Conservation (phyloP, 108 stramenopile species). For the Cylindrotheca fusiformis region DNA sequence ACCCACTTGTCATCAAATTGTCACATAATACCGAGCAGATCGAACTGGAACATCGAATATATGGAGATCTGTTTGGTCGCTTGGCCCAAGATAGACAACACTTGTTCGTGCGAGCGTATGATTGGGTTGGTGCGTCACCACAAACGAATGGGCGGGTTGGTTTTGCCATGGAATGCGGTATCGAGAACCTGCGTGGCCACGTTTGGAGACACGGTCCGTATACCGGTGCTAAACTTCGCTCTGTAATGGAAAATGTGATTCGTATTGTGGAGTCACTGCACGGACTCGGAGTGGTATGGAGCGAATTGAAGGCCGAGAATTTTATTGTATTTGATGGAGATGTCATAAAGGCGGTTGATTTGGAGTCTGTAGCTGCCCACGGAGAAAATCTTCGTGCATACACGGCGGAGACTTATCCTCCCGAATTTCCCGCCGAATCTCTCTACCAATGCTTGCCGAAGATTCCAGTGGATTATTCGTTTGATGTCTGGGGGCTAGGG, state of each 20-base stretch:
- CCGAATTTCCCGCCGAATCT: constrained; percentile 39
- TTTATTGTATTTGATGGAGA: constrained; percentile 25
- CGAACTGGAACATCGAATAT: constrained; percentile 4
- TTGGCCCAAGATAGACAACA: not conserved
- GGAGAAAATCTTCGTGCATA: constrained; percentile 54
- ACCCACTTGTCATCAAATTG: constrained; percentile 4
- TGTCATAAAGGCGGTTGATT: constrained; percentile 22
- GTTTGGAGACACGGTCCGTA: constrained; percentile 6
- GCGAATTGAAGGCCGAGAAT: constrained; percentile 83
- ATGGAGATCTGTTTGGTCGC: not conserved
- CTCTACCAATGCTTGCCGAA: constrained; percentile 36
- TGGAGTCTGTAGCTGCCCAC: constrained; percentile 33
- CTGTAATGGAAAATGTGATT: constrained; percentile 7
- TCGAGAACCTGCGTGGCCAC: constrained; percentile 4
- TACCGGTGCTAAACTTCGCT: constrained; percentile 6
- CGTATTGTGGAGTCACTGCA: constrained; percentile 54
- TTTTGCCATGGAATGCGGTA: constrained; percentile 8
- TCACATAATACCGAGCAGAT: constrained; percentile 5
- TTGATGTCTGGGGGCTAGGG: constrained; percentile 78
- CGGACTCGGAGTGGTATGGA: constrained; percentile 71
- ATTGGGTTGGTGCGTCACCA: not conserved
- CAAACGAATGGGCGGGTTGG: constrained; percentile 3
- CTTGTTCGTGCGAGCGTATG: constrained; percentile 5
- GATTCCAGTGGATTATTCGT: constrained; percentile 44
- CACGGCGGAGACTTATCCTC: constrained; percentile 42